Conservation (phyloP, 1,139 yeast genomes). For the Pichiaceae sp. region DNA sequence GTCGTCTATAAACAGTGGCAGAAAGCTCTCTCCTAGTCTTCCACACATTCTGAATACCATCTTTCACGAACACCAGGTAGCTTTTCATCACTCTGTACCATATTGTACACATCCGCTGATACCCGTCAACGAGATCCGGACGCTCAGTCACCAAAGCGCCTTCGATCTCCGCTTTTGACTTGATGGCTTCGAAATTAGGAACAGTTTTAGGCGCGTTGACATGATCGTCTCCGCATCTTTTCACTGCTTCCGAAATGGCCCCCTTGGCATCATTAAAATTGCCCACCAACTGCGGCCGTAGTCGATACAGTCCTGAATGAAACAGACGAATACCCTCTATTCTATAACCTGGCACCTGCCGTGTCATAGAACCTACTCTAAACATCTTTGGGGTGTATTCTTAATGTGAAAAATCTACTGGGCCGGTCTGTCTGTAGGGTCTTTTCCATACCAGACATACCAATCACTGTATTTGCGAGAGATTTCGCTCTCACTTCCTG, state of each 20-base stretch:
- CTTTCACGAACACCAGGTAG: slow-evolving; percentile 36
- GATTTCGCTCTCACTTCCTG: not conserved
- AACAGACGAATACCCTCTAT: no score
- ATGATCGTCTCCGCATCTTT: no score
- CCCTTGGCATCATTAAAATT: not conserved
- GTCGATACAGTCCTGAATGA: no score
- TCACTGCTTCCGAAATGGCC: not conserved
- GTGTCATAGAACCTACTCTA: no score
- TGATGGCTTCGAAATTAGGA: slow-evolving; percentile 15
- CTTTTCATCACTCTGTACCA: slow-evolving; percentile 14
- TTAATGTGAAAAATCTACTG: no score
- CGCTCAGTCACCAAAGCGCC: slow-evolving; percentile 4
- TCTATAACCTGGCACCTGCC: no score
- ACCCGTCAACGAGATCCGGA: slow-evolving; percentile 1
- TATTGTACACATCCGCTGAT: slow-evolving; percentile 1
- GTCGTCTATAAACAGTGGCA: slow-evolving; percentile 12
- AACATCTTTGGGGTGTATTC: no score
- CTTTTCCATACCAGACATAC: slow-evolving; percentile 62
- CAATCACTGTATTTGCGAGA: slow-evolving; percentile 45
- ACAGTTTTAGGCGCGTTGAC: slow-evolving; percentile 10
- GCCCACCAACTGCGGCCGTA: no score
- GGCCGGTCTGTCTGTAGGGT: slow-evolving; percentile 54
- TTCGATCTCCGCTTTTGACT: slow-evolving; percentile 5
- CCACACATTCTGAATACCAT: slow-evolving; percentile 48
- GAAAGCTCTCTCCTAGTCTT: slow-evolving; percentile 23